A percentile compares a stretch with the other conserved stretches of the same genome.
These are phyloP conservation scores for Salvia miltiorrhiza DNA, from an alignment of 257 asterid genomes.

Conservation along the genomic window DNA sequence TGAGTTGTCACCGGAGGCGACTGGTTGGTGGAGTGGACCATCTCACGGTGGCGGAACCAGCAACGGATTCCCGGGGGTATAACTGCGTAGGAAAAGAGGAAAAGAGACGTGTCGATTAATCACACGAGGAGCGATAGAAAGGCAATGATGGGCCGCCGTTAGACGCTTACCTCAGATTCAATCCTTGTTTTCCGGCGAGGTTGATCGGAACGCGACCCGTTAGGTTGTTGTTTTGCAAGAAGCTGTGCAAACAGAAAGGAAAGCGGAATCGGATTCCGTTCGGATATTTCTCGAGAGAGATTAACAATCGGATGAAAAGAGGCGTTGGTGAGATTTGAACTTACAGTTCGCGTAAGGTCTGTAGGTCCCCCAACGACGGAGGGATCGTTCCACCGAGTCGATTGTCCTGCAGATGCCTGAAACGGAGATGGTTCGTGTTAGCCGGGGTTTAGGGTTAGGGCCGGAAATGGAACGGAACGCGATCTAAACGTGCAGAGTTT, in stretches of 20 bases:
- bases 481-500: background rate
- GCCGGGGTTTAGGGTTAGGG: background rate
- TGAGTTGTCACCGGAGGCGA: background rate
- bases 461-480: background rate
- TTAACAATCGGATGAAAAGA: background rate
- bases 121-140: background rate
- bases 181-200: constrained; percentile 52
- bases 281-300: background rate
- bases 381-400: constrained; percentile 64
- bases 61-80: constrained; percentile 75
- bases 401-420: constrained; percentile 88
- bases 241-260: constrained; percentile 46
- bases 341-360: constrained; percentile 64
- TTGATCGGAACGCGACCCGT: constrained; percentile 73
- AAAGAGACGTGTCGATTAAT: background rate
- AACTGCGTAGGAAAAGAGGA: constrained; percentile 39
- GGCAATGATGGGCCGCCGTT: background rate
- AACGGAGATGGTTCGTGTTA: constrained; percentile 7
- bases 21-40: background rate
- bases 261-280: background rate
- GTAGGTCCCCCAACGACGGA: constrained; percentile 50
- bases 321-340: constrained; percentile 26
- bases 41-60: constrained; percentile 40
- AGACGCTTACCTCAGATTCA: constrained; percentile 50
- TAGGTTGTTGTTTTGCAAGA: constrained; percentile 80